Percentiles rank a stretch among this genome's conserved stretches.
Evolutionary conservation across 75 land plant genomes (phyloP).

Genomic region (Picea sitchensis): DNA sequence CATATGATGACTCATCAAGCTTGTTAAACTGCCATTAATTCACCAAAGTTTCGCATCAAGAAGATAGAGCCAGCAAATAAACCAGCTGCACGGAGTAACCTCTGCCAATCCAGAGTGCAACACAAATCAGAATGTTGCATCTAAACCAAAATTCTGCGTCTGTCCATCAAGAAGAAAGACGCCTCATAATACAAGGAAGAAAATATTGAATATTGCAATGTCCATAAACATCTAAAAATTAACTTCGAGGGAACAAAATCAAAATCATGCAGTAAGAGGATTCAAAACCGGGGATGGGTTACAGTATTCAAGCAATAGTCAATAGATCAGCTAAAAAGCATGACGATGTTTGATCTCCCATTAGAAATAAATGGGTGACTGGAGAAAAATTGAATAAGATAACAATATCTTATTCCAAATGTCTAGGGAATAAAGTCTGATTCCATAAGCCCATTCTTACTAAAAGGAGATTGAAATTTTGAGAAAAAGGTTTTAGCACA

Average conservation of each 20-base stretch:
- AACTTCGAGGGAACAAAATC: too few species aligned
- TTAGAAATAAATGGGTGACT: background rate
- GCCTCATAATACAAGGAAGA: background rate
- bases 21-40: conserved; percentile 54
- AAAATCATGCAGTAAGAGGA: too few species aligned
- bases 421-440: background rate
- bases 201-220: background rate
- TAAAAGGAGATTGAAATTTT: background rate
- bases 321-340: background rate
- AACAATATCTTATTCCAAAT: background rate
- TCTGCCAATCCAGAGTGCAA: conserved; percentile 35
- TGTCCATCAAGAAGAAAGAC: background rate
- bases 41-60: conserved; percentile 77
- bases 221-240: background rate
- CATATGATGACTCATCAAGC: background rate
- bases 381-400: background rate
- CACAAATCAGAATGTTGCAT: background rate
- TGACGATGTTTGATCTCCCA: background rate
- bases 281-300: background rate
- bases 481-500: too few species aligned
- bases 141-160: background rate
- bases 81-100: conserved; percentile 57
- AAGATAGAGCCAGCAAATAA: conserved; percentile 70
- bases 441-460: background rate
- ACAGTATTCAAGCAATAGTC: background rate